Percentiles rank a stretch among this genome's conserved stretches.
phyloP scores from a whole-genome alignment of 345 rosid genomes.

The Turnera subulata region DNA sequence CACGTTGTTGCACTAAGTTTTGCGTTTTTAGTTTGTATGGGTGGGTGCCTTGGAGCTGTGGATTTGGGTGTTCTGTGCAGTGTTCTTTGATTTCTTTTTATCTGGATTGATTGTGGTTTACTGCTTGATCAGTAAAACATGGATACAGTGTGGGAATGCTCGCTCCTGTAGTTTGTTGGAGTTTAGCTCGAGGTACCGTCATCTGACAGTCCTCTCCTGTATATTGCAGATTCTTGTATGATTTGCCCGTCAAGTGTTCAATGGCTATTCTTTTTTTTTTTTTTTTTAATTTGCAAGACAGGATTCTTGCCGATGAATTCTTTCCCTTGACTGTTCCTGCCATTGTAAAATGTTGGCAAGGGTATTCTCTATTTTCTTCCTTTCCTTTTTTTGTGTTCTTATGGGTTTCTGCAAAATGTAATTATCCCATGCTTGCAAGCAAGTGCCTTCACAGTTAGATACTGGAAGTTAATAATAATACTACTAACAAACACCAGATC shows the following conservation, averaged over 20 bases:
- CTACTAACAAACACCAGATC: too few relatives aligned
- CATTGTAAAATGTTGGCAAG: too few relatives aligned
- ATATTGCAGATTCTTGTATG: constrained; percentile 35
- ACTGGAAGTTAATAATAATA: too few relatives aligned
- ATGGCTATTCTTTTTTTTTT: constrained; percentile 19
- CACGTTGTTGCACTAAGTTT: neutral
- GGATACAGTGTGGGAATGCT: constrained; percentile 21
- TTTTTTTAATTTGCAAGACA: too few relatives aligned
- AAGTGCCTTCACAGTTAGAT: too few relatives aligned
- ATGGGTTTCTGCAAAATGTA: too few relatives aligned
- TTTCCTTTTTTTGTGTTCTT: too few relatives aligned
- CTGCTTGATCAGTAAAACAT: constrained; percentile 20
- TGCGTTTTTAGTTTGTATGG: constrained; percentile 2
- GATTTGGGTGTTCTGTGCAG: constrained; percentile 32
- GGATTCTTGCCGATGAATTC: too few relatives aligned
- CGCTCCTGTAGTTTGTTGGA: constrained; percentile 27
- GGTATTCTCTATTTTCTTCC: too few relatives aligned
- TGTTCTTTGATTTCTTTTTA: constrained; percentile 24
- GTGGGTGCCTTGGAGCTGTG: constrained; percentile 18
- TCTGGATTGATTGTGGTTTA: constrained; percentile 20
- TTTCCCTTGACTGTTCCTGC: too few relatives aligned
- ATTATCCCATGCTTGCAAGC: too few relatives aligned
- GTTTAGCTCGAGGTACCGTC: constrained; percentile 21
- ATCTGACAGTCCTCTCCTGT: constrained; percentile 21
- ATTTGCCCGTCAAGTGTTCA: constrained; percentile 19